Percentiles rank a stretch among this genome's conserved stretches.
Conservation (phyloP, 768 basidiomycete species). For the Boletales sp. region DNA sequence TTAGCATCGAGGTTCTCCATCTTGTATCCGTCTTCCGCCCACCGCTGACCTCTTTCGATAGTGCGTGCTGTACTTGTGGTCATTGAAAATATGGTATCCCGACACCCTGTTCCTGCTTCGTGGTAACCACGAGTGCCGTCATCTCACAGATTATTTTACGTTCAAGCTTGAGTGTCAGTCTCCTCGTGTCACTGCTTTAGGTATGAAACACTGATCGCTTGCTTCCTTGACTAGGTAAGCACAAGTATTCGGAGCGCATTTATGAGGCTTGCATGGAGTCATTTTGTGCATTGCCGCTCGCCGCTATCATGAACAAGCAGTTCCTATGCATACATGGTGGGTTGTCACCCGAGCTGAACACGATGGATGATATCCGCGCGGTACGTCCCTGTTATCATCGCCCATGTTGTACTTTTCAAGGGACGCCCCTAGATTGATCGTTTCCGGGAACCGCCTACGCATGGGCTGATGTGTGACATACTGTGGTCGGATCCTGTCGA, state of each 20-base stretch:
- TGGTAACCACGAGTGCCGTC: constrained; percentile 98
- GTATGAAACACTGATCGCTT: constrained; percentile 5
- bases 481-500: constrained; percentile 98
- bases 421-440: constrained; percentile 72
- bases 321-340: constrained; percentile 99
- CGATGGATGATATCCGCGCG: constrained; percentile 88
- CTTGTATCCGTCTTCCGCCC: not conserved
- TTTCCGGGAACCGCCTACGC: constrained; percentile 96
- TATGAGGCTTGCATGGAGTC: constrained; percentile 99
- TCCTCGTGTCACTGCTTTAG: not conserved
- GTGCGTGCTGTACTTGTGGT: constrained; percentile 98
- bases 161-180: constrained; percentile 95
- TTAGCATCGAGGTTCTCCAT: constrained; percentile 76
- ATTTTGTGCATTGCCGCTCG: constrained; percentile 92
- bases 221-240: constrained; percentile 64
- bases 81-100: constrained; percentile 99
- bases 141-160: constrained; percentile 97
- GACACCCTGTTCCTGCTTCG: constrained; percentile 94
- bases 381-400: constrained; percentile 44
- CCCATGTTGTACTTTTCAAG: not conserved
- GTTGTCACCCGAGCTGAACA: constrained; percentile 90
- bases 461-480: constrained; percentile 98
- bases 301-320: constrained; percentile 99
- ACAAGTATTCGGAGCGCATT: constrained; percentile 95
- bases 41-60: constrained; percentile 28